A percentile compares a stretch with the other conserved stretches of the same genome.
Evolutionary conservation across 768 basidiomycete species (phyloP).

Genomic region (Boletus sp.): DNA sequence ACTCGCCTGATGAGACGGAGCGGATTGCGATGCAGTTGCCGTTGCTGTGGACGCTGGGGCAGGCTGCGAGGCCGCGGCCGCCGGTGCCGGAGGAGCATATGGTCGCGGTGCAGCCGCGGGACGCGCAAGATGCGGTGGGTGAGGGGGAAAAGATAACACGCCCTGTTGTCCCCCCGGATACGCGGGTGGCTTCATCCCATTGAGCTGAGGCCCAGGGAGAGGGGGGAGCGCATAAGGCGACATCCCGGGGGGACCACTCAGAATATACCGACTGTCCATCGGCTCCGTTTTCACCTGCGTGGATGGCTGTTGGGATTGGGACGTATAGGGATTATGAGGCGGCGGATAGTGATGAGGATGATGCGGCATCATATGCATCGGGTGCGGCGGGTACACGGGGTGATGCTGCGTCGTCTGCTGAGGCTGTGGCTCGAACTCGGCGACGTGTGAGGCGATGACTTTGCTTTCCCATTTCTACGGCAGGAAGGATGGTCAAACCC

Average conservation of each 20-base stretch:
- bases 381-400: conserved; percentile 56
- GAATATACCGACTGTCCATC: conserved; percentile 63
- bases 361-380: conserved; percentile 55
- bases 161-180: conserved; percentile 59
- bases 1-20: conserved; percentile 15
- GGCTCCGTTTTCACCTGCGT: conserved; percentile 72
- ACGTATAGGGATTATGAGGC: conserved; percentile 50
- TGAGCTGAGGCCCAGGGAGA: conserved; percentile 63
- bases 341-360: conserved; percentile 59
- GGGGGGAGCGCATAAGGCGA: conserved; percentile 54
- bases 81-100: conserved; percentile 19
- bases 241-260: conserved; percentile 41
- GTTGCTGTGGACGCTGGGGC: conserved; percentile 5
- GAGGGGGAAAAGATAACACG: conserved; percentile 51
- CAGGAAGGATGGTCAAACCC: conserved; percentile 3
- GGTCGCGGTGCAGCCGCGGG: conserved; percentile 19
- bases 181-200: conserved; percentile 46
- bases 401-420: conserved; percentile 47
- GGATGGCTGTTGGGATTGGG: conserved; percentile 33
- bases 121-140: conserved; percentile 28
- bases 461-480: conserved; percentile 94
- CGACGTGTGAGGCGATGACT: conserved; percentile 90
- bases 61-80: conserved; percentile 26
- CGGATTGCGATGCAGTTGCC: conserved; percentile 14
- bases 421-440: conserved; percentile 75